phyloP scores from a whole-genome alignment of 441 rosid genomes.

The Syzygium malaccense region DNA sequence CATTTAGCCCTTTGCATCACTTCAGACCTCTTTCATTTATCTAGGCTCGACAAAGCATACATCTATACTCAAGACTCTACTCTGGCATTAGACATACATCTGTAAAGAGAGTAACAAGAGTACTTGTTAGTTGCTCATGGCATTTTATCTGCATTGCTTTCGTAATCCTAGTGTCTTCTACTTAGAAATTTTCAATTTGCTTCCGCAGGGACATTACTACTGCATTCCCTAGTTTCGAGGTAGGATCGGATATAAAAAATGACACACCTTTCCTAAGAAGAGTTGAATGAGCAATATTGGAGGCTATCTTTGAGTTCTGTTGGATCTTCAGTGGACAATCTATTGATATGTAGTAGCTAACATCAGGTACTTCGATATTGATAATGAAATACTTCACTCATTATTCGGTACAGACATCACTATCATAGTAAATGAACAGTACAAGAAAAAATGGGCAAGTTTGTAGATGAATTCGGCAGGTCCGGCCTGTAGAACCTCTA shows the following conservation, averaged over 20 bases:
- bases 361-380: background rate
- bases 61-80: background rate
- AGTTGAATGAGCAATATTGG: background rate
- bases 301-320: background rate
- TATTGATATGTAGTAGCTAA: background rate
- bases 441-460: background rate
- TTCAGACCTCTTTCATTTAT: background rate
- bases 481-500: background rate
- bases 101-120: background rate
- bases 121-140: background rate
- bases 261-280: conserved; percentile 1
- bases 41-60: background rate
- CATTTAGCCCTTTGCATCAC: background rate
- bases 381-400: background rate
- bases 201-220: conserved; percentile 27
- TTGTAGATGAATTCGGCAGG: background rate
- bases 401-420: background rate
- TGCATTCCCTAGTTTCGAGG: conserved; percentile 25
- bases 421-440: background rate
- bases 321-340: background rate
- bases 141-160: background rate
- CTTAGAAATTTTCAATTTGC: background rate
- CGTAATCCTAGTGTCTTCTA: background rate
- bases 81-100: background rate
- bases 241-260: conserved; percentile 11